Conservation (phyloP, 1,139 yeast genomes). For the Yamadazyma diospyri region DNA sequence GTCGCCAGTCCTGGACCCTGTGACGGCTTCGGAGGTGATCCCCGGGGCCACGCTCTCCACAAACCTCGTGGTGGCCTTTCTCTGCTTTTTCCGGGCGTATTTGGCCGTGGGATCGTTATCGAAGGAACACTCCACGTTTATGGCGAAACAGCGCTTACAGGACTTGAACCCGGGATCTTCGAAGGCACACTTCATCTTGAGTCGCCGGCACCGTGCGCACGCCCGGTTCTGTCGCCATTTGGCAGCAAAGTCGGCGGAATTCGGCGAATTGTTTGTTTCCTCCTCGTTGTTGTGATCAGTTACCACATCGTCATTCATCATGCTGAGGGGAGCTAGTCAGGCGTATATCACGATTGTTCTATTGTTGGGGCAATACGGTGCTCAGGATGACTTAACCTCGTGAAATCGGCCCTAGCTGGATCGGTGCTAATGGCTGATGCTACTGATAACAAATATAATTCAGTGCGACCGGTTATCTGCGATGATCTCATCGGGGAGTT, state of each 20-base stretch:
- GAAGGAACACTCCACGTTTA: conserved; percentile 44
- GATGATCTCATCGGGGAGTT: too few relatives aligned
- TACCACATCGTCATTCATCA: neutral
- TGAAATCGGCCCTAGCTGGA: too few relatives aligned
- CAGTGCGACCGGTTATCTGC: too few relatives aligned
- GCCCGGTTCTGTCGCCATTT: conserved; percentile 48
- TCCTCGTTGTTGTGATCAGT: neutral
- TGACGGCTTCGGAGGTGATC: conserved; percentile 14
- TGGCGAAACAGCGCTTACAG: conserved; percentile 46
- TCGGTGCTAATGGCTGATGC: too few relatives aligned
- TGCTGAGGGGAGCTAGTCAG: too few relatives aligned
- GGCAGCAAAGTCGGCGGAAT: conserved; percentile 20
- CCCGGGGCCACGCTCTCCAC: conserved; percentile 15
- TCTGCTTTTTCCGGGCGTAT: conserved; percentile 21
- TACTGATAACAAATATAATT: too few relatives aligned
- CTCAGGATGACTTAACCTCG: too few relatives aligned
- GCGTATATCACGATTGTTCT: too few relatives aligned
- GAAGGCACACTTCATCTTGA: conserved; percentile 54
- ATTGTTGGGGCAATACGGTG: too few relatives aligned
- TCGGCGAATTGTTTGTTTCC: neutral
- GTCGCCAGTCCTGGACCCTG: conserved; percentile 14
- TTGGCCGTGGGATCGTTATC: conserved; percentile 46
- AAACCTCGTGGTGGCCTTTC: conserved; percentile 11
- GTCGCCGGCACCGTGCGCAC: conserved; percentile 55
- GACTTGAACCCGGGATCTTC: conserved; percentile 41